Evolutionary conservation across 441 rosid genomes (phyloP).

Genomic region (Jatropha multifida): DNA sequence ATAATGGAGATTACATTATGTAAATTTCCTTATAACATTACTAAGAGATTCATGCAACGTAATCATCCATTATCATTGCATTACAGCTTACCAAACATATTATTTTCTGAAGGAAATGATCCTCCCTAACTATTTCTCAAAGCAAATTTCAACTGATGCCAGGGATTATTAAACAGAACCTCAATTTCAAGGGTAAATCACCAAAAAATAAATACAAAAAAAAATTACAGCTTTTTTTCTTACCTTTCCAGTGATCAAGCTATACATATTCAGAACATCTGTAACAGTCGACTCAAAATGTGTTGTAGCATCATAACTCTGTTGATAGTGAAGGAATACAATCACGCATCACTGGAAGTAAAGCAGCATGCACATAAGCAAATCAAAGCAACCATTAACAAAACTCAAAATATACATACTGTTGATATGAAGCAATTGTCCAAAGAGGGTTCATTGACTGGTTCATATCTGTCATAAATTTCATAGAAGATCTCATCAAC

Average conservation of each 20-base stretch:
- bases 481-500: constrained; percentile 82
- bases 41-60: too few relatives aligned
- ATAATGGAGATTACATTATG: too few relatives aligned
- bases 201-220: neutral
- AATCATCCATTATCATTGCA: too few relatives aligned
- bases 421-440: constrained; percentile 88
- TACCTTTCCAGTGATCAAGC: constrained; percentile 88
- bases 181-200: neutral
- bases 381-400: neutral
- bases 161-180: neutral
- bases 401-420: constrained; percentile 36
- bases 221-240: neutral
- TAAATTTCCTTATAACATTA: too few relatives aligned
- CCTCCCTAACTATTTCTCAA: too few relatives aligned
- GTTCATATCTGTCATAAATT: constrained; percentile 67
- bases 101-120: too few relatives aligned
- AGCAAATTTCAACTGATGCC: too few relatives aligned
- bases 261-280: constrained; percentile 76
- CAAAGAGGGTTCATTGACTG: constrained; percentile 70
- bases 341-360: neutral
- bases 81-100: too few relatives aligned
- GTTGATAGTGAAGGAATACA: constrained; percentile 24
- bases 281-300: constrained; percentile 80
- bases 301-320: constrained; percentile 90
- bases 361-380: neutral